Evolutionary conservation across 192 early-diverging fungal species (phyloP).

Genomic region (Coemansia sp.): DNA sequence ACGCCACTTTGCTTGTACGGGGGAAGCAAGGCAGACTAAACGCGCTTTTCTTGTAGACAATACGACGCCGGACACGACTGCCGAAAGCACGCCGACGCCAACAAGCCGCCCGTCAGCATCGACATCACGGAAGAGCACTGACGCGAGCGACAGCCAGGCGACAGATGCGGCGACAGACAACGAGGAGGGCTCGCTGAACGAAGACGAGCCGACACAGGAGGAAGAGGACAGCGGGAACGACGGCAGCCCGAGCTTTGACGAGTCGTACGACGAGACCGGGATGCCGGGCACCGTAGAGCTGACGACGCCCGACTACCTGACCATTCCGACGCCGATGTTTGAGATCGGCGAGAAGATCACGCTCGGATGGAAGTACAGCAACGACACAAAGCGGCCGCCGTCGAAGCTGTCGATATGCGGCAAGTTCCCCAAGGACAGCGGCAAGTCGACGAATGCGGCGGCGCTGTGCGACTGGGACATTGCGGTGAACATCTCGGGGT

Average conservation of each 20-base stretch:
- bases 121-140: conserved; percentile 1
- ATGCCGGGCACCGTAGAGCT: conserved; percentile 19
- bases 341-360: conserved; percentile 33
- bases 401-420: conserved; percentile 41
- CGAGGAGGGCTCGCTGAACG: neutral
- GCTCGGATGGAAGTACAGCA: conserved; percentile 39
- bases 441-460: conserved; percentile 4
- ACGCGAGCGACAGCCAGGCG: neutral
- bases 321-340: conserved; percentile 44
- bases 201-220: conserved; percentile 6
- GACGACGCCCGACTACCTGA: conserved; percentile 26
- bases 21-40: too few relatives aligned
- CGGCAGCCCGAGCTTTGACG: conserved; percentile 21
- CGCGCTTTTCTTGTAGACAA: too few relatives aligned
- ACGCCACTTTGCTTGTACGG: too few relatives aligned
- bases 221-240: conserved; percentile 1
- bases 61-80: too few relatives aligned
- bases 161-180: conserved; percentile 1
- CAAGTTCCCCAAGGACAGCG: conserved; percentile 29
- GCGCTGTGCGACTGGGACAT: conserved; percentile 42
- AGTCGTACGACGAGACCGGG: conserved; percentile 37
- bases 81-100: neutral
- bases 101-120: neutral
- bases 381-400: conserved; percentile 22
- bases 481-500: conserved; percentile 39